A percentile compares a stretch with the other conserved stretches of the same genome.
These are phyloP conservation scores for Monosporascus sp. DNA, from an alignment of 2,329 filamentous ascomycete species.

Conservation along the genomic window DNA sequence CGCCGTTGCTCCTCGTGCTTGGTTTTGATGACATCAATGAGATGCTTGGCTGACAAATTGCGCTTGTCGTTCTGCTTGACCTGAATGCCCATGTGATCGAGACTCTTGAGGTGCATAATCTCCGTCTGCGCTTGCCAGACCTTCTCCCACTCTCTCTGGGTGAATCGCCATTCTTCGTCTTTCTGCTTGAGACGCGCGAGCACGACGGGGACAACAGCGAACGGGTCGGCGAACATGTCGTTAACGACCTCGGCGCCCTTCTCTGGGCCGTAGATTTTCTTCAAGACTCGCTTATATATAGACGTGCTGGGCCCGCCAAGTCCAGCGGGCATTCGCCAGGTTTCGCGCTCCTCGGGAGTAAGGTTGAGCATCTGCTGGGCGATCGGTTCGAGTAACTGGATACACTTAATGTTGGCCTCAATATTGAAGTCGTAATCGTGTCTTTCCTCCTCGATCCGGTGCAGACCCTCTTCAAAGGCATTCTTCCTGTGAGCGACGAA, in stretches of 20 bases:
- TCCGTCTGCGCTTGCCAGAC: conserved; percentile 97
- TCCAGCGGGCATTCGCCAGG: conserved; percentile 75
- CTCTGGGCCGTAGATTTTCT: conserved; percentile 91
- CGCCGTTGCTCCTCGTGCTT: conserved; percentile 88
- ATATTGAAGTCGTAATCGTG: conserved; percentile 99
- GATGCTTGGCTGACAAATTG: conserved; percentile 81
- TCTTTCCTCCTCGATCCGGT: conserved; percentile 94
- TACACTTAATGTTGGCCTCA: conserved; percentile 88
- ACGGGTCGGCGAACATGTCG: conserved; percentile 79
- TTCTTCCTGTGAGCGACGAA: conserved; percentile 99
- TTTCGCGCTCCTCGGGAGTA: conserved; percentile 63
- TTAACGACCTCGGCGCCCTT: conserved; percentile 80
- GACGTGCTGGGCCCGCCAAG: conserved; percentile 91
- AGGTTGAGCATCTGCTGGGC: conserved; percentile 85
- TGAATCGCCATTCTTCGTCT: conserved; percentile 95
- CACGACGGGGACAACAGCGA: conserved; percentile 82
- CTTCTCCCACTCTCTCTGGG: conserved; percentile 97
- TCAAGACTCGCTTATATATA: conserved; percentile 94
- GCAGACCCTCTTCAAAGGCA: conserved; percentile 85
- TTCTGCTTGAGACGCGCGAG: conserved; percentile 90
- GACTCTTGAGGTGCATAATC: conserved; percentile 89
- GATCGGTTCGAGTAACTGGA: conserved; percentile 91
- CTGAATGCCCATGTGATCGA: conserved; percentile 93
- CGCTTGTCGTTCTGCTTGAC: conserved; percentile 89
- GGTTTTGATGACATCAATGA: conserved; percentile 85